Percentiles rank a stretch among this genome's conserved stretches.
phyloP scores from a whole-genome alignment of 768 basidiomycete genomes.

The Austroboletus eburneus region DNA sequence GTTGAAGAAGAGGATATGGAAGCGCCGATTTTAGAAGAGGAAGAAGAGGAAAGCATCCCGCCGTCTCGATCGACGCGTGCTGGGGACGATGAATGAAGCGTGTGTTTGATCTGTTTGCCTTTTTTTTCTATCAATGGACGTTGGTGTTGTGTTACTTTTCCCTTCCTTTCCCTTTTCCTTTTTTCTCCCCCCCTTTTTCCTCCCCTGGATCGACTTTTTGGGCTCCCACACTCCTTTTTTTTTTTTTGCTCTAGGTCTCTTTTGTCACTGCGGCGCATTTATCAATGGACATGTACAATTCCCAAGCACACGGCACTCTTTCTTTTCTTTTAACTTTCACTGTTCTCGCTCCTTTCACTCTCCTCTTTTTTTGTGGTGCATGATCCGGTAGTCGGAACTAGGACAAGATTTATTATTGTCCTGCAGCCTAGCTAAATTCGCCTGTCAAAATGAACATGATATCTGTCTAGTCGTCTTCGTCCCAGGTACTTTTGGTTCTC shows the following conservation, averaged over 20 bases:
- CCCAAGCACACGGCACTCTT: slow-evolving; percentile 8
- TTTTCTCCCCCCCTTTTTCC: background rate
- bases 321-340: too few relatives aligned
- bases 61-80: too few relatives aligned
- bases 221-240: background rate
- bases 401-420: slow-evolving; percentile 28
- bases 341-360: background rate
- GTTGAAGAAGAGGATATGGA: slow-evolving; percentile 66
- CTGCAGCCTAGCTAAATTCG: too few relatives aligned
- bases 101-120: too few relatives aligned
- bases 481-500: slow-evolving; percentile 90
- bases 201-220: too few relatives aligned
- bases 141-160: slow-evolving; percentile 24
- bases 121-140: background rate
- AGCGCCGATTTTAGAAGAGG: slow-evolving; percentile 53
- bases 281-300: slow-evolving; percentile 33
- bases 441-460: slow-evolving; percentile 11
- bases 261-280: slow-evolving; percentile 24
- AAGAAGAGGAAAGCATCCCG: too few relatives aligned
- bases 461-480: slow-evolving; percentile 53
- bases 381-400: slow-evolving; percentile 18
- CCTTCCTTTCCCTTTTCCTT: background rate
- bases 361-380: slow-evolving; percentile 1
- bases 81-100: background rate
- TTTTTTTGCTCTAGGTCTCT: background rate